Base-by-base conservation (phyloP, 441 rosid species). In the Daphne laureola region DNA sequence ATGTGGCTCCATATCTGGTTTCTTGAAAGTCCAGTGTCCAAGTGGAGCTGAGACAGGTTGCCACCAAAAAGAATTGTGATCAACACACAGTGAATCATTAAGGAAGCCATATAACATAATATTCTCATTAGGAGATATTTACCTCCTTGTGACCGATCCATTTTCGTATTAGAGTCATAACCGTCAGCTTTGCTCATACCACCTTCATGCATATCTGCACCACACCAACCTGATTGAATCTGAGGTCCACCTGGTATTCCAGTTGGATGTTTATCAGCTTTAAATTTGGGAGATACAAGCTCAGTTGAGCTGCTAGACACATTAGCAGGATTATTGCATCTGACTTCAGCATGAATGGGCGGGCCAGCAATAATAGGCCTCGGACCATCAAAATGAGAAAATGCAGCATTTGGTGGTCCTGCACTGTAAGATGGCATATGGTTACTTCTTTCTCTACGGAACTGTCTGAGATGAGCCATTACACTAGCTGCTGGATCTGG, bases 401-500 rank as follows among this genome's bases (percentile, higher is more conserved):
- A 58, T 17, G 80, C 65, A 53, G 58, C 64, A 75, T 62, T 73
- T 61, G 62, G 58, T 53, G 78, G 68, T 15, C 71, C 82, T 31
- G 74, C 54, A 68, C 66, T 75, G 46, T 67, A 67, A 46, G 73
- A 63, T 14, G 64, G 80, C 46, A 66, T 11, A 55, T 69, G 66
- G 64, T 74, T 80, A 27, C 77, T 73, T 72, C 76, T 74, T 66
- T 77, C 92, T 73, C 69, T 80, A 17, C 91, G 89, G 46, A 65
- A 74, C 60, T 73, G 80, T 64, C 98, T 82, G 67, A 93, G 87
- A 77, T 83, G 96, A 44, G 78, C 76, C 90, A 90, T 85, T 53
- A 86, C 95, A 58, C 78, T 62, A 61, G 81, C 75, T 67, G 96
- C 95, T 69, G 90, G 93, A 68, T 93, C 96, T 23, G 98, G 91